Conservation (phyloP, 2,329 filamentous ascomycete genomes). For the Botrytis hyacinthi region DNA sequence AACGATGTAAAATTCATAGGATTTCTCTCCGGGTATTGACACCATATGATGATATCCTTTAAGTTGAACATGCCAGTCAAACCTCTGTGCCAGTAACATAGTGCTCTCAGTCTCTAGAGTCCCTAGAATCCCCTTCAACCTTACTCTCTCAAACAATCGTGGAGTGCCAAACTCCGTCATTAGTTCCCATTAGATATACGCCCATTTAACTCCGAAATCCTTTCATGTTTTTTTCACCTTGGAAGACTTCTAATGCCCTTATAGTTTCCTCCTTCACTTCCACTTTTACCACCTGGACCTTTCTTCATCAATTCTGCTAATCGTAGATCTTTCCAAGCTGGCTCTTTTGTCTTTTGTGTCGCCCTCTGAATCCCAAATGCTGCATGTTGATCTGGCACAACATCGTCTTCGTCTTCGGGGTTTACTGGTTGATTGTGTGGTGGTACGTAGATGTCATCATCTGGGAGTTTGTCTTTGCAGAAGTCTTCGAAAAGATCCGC, state of each 20-base stretch:
- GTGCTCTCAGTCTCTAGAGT: background rate
- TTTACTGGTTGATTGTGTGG: constrained; percentile 78
- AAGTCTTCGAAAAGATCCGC: constrained; percentile 79
- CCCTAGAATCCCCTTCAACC: too few species aligned
- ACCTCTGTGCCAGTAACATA: background rate
- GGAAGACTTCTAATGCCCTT: constrained; percentile 29
- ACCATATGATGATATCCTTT: background rate
- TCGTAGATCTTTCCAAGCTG: constrained; percentile 76
- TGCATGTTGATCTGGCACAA: constrained; percentile 83
- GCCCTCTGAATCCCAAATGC: constrained; percentile 83
- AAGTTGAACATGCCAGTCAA: background rate
- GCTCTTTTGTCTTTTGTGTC: constrained; percentile 67
- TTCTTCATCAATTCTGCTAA: constrained; percentile 67
- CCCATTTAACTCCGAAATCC: background rate
- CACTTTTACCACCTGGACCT: constrained; percentile 43
- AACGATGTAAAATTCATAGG: background rate
- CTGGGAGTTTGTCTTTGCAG: constrained; percentile 66
- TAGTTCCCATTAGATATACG: background rate
- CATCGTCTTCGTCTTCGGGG: constrained; percentile 84
- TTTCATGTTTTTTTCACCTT: constrained; percentile 22
- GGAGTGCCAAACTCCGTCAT: background rate
- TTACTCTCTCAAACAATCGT: background rate
- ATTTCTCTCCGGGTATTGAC: background rate
- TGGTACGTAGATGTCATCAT: constrained; percentile 80
- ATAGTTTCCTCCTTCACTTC: constrained; percentile 16